A percentile compares a stretch with the other conserved stretches of the same genome.
Conservation (phyloP, 2,329 filamentous ascomycete species). For the Diplodia intermedia region DNA sequence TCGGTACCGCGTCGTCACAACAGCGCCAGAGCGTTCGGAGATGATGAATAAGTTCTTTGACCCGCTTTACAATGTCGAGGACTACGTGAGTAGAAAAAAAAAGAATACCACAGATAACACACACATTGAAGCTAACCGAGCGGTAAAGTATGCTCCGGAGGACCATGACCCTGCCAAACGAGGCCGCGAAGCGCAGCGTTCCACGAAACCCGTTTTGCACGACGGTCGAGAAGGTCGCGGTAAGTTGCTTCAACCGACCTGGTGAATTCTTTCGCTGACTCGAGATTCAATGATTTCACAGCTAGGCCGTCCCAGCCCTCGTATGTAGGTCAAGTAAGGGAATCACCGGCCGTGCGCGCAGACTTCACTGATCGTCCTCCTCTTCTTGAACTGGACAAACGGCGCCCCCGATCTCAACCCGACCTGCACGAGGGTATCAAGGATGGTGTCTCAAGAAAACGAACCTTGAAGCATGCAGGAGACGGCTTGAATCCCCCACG, state of each 20-base stretch:
- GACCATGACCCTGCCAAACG: neutral
- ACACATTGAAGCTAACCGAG: neutral
- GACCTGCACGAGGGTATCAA: neutral
- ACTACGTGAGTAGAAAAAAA: neutral
- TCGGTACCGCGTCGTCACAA: constrained; percentile 19
- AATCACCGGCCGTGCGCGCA: neutral
- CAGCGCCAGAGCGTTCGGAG: neutral
- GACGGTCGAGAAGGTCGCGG: neutral
- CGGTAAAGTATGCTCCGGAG: neutral
- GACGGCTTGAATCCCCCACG: neutral
- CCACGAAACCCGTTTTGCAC: neutral
- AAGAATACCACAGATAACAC: neutral
- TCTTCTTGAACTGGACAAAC: neutral
- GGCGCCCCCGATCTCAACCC: neutral
- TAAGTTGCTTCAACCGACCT: neutral
- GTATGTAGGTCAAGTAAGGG: neutral
- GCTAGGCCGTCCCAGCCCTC: neutral
- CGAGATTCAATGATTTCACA: neutral
- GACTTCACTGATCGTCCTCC: neutral
- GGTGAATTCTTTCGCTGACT: neutral
- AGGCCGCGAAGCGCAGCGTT: neutral
- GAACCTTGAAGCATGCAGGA: neutral
- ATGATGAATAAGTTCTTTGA: constrained; percentile 38
- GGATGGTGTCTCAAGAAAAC: neutral
- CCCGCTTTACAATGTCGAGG: constrained; percentile 31